These are phyloP conservation scores for Cylindrotheca fusiformis DNA, from an alignment of 108 stramenopile species.

Conservation along the genomic window DNA sequence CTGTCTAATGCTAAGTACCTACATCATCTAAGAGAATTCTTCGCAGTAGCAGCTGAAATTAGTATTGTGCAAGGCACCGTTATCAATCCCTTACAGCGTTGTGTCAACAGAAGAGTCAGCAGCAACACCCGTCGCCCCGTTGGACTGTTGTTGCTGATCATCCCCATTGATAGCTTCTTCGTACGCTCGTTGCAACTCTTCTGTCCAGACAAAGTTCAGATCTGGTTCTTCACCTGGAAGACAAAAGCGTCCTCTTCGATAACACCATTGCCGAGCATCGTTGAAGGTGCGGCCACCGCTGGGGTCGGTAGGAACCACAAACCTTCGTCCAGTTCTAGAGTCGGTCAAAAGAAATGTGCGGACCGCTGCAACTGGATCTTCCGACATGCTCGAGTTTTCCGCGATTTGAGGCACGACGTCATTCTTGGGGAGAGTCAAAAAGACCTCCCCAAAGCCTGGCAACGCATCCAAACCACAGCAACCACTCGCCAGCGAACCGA, in stretches of 20 bases:
- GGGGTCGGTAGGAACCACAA: conserved; percentile 80
- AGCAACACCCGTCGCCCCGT: too few relatives aligned
- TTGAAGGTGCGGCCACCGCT: conserved; percentile 83
- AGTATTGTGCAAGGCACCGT: too few relatives aligned
- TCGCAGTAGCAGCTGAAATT: too few relatives aligned
- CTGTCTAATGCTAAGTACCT: too few relatives aligned
- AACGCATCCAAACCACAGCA: conserved; percentile 54
- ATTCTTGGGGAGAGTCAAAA: conserved; percentile 15
- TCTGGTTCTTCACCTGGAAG: conserved; percentile 72
- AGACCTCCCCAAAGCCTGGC: conserved; percentile 56
- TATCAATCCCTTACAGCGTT: too few relatives aligned
- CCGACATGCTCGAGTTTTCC: conserved; percentile 34
- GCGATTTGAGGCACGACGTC: conserved; percentile 46
- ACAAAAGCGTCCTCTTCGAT: conserved; percentile 82
- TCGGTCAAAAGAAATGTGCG: conserved; percentile 83
- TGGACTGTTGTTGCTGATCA: too few relatives aligned
- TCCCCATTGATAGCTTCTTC: conserved; percentile 49
- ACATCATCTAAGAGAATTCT: too few relatives aligned
- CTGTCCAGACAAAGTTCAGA: conserved; percentile 78
- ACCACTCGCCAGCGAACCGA: conserved; percentile 42
- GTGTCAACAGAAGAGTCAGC: too few relatives aligned
- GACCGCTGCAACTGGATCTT: conserved; percentile 35
- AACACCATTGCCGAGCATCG: conserved; percentile 84
- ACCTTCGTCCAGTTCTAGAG: conserved; percentile 68
- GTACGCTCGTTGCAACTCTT: conserved; percentile 77